Base-by-base conservation (phyloP, 495 filamentous ascomycete genomes). In the Hypomontagnella monticulosa region DNA sequence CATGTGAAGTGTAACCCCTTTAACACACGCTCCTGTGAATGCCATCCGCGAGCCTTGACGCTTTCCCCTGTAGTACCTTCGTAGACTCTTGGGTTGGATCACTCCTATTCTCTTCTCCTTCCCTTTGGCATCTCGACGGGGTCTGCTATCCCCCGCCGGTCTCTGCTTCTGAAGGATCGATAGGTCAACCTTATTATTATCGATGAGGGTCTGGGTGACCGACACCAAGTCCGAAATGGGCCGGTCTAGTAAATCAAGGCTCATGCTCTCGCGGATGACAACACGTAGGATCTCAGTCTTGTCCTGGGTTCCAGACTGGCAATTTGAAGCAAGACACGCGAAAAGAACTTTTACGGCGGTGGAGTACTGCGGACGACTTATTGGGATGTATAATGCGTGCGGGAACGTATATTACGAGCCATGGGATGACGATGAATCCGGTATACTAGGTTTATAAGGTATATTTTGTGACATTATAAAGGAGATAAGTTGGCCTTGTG, bases 241-340 rank as follows among this genome's bases (percentile, higher is more conserved):
- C 0, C 81, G 77, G 65, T 92, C 89, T 1, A 92, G 73, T 32
- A 92, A 72, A 68, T 91, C 89, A 23, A 90, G 74, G 34, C 81
- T 86, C 85, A 92, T 88, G 65, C 77, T 84, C 78, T 91, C 88
- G 14, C 90, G 79, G 8, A 92, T 77, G 1, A 91, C 89, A 8
- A 91, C 82, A 3, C 90, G 78, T 58, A 92, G 70, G 61, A 91
- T 91, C 73, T 91, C 89, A 2, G 80, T 89, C 20, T 81, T 77
- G 3, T 86, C 80, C 66, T n/a, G n/a, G n/a, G n/a, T n/a, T n/a
- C n/a, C n/a, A n/a, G 23, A 27, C 23, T 27, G 23, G 23, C 23
- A 27, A 27, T 27, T 27, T 6, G 23, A 6, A 27, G 23, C 23
- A 2, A 27, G 3, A 6, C 6, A 27, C 23, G 23, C 6, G 2